Base-by-base conservation (phyloP, 768 basidiomycete species). In the Cytidiella melzeri region DNA sequence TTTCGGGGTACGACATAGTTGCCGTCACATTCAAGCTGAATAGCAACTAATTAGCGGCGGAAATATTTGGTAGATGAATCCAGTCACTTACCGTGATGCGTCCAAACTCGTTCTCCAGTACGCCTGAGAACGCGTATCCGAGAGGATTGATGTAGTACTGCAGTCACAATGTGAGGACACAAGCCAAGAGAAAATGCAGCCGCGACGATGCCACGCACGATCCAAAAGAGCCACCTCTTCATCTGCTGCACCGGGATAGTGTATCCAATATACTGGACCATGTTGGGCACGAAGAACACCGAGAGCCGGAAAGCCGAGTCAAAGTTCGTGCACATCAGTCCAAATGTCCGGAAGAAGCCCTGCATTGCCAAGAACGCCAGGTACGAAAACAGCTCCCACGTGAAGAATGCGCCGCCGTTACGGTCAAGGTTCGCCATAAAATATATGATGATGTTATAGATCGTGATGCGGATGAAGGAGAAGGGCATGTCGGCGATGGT, bases 211-310 rank as follows among this genome's bases (percentile, higher is more conserved):
- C n/a, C 1, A 71, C 81, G 54, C 57, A 84, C 83, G 25, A 91
- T 83, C 90, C 90, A 92, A 70, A 88, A 89, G 7, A 92, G 61
- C 85, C 85, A 91, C 38, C 81, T 70, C 61, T 88, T 85, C 84
- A 88, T 87, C 53, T 75, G 70, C 54, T 72, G 71, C 5, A 78
- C 75, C 0, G 83, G 83, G 51, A 88, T 78, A 45, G 81, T 75
- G 60, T 85, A 85, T 3, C 86, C 87, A 18, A 76, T 71, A 59
- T 86, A 92, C 56, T 81, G 70, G 46, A 89, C 69, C 60, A 92
- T 79, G 61, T 84, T 84, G 3, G 88, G 83, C 50, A 90, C 73
- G 69, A 90, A 82, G 70, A 90, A 78, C 37, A 72, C 77, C 26
- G 74, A 77, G 24, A 79, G 70, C 50, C 71, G 73, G 64, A 75